These are phyloP conservation scores for Gnaphalium uliginosum DNA, from an alignment of 129 eudicot species.

Conservation along the genomic window DNA sequence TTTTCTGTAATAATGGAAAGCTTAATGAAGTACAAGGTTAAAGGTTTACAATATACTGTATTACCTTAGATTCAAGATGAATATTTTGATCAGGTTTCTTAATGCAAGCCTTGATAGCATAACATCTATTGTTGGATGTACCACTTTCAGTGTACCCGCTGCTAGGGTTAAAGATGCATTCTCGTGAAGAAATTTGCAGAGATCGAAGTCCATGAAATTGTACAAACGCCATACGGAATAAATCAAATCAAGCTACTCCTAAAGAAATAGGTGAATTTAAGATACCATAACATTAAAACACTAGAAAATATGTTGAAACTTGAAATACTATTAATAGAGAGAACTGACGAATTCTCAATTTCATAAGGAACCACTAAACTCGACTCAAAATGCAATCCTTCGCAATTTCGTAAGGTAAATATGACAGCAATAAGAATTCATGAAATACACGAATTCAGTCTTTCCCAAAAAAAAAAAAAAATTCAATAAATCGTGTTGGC, in stretches of 20 bases:
- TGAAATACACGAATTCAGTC: not conserved
- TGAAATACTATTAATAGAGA: too few species aligned
- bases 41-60: not conserved
- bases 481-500: too few species aligned
- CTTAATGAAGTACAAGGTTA: not conserved
- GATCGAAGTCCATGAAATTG: constrained; percentile 33
- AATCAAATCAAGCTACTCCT: constrained; percentile 4
- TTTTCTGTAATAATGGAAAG: not conserved
- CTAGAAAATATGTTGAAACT: too few species aligned
- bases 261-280: not conserved
- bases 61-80: constrained; percentile 37
- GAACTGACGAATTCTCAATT: too few species aligned
- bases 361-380: too few species aligned
- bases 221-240: constrained; percentile 31
- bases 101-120: constrained; percentile 29
- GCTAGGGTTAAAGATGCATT: constrained; percentile 22
- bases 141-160: not conserved
- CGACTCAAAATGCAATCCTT: too few species aligned
- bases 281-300: not conserved
- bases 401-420: too few species aligned
- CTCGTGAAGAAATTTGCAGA: constrained; percentile 37
- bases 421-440: not conserved
- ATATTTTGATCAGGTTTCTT: constrained; percentile 30
- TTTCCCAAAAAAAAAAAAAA: too few species aligned
- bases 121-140: not conserved